Evolutionary conservation across 1,284 basidiomycete species (phyloP).

Genomic region (Puccinia triticina): DNA sequence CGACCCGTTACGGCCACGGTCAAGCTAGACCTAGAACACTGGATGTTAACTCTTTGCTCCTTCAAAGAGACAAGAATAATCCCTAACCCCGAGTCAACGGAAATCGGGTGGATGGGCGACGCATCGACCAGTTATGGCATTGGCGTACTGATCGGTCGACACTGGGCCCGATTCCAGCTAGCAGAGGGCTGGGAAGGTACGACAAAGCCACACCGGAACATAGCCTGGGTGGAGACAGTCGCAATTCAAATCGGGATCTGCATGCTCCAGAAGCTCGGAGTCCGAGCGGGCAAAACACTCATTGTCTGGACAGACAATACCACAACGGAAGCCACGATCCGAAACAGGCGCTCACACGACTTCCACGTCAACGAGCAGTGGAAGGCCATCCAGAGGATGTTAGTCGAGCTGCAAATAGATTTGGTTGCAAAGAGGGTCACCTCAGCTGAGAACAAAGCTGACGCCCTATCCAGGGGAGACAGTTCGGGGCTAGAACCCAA

Average conservation of each 20-base stretch:
- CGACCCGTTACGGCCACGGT: background rate
- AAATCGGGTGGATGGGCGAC: too few relatives aligned
- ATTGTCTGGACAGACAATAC: too few relatives aligned
- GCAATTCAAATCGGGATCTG: background rate
- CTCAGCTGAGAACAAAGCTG: conserved; percentile 8
- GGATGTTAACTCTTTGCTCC: background rate
- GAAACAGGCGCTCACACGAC: background rate
- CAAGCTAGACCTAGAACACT: background rate
- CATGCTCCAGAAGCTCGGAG: background rate
- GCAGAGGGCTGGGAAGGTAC: background rate
- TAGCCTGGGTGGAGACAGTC: conserved; percentile 5
- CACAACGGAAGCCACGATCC: background rate
- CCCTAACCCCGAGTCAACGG: too few relatives aligned
- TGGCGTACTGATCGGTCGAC: too few relatives aligned
- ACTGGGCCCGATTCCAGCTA: background rate
- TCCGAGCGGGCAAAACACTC: background rate
- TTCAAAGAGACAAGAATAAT: too few relatives aligned
- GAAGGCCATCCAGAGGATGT: background rate
- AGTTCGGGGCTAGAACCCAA: background rate
- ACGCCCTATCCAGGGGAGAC: background rate
- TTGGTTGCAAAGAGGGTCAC: background rate
- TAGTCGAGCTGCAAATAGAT: background rate
- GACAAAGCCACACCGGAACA: background rate
- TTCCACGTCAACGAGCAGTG: background rate
- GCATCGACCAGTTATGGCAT: too few relatives aligned